Base-by-base conservation (phyloP, 2,329 filamentous ascomycete genomes). In the Fusarium sp. region DNA sequence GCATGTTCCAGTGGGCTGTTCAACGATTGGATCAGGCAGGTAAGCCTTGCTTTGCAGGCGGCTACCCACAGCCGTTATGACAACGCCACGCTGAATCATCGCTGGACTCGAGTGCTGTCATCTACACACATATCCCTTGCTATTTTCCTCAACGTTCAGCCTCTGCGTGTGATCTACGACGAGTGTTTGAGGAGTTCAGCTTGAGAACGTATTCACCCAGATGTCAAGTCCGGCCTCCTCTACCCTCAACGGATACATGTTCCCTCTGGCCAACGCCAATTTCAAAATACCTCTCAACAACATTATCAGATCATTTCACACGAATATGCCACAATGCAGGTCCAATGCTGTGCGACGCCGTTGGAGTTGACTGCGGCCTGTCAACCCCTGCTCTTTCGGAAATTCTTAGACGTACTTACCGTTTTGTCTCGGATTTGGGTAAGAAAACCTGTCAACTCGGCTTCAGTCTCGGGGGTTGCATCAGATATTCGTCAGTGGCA, bases 321-420 rank as follows among this genome's bases (percentile, higher is more conserved):
- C 14, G 32, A 45, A 20, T n/a, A 73, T 39, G 62, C 52, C 52
- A 62, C 48, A 67, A 73, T 60, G 72, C 72, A 75, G 73, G 72
- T 75, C 63, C 72, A 71, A 72, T 68, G 72, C 45, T 39, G 73
- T 75, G 63, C 37, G 39, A 75, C 72, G 20, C 39, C 60, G 70
- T 75, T 75, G 66, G 58, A 67, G 25, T 54, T 63, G 50, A 68
- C 57, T 63, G 61, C 66, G 63, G 57, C 62, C 41, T 59, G 23
- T 67, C 43, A 27, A 70, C 39, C 62, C 73, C 48, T 61, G 57
- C 45, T 25, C 70, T 45, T 52, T 75, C 72, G 72, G 66, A 61
- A 75, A 60, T 43, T 75, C 66, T 52, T 37, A 71, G 66, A 70
- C 72, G 73, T 63, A 45, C 50, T 32, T 59, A 20, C 48, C 25